phyloP scores from a whole-genome alignment of 2,329 filamentous ascomycete genomes.

The Amylocarpus encephaloides region DNA sequence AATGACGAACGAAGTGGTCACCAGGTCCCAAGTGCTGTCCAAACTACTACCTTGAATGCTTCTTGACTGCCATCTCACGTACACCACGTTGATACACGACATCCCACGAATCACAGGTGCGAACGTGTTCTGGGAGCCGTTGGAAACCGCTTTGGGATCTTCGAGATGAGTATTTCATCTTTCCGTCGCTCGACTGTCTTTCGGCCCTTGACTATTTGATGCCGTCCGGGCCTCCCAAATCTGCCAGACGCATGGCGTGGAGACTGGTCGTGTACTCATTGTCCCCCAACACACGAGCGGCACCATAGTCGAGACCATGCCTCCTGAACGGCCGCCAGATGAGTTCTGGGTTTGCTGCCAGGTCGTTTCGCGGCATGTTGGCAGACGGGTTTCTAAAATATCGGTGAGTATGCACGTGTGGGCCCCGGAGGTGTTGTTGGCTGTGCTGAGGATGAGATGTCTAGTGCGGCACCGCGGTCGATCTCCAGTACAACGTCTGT shows the following conservation, averaged over 20 bases:
- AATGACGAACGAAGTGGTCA: neutral
- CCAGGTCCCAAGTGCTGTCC: neutral
- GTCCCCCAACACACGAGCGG: neutral
- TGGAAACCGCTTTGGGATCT: neutral
- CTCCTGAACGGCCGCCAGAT: slow-evolving; percentile 9
- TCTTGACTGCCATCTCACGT: too few relatives aligned
- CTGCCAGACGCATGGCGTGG: neutral
- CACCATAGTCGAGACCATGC: neutral
- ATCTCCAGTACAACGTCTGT: neutral
- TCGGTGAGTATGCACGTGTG: neutral
- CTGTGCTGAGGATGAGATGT: neutral
- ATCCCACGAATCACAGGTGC: neutral
- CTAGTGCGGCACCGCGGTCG: slow-evolving; percentile 6
- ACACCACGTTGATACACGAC: too few relatives aligned
- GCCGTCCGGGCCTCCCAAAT: neutral
- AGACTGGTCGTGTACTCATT: neutral
- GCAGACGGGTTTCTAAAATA: neutral
- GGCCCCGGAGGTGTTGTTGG: neutral
- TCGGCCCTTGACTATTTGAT: too few relatives aligned
- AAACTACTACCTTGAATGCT: neutral
- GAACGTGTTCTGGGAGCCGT: neutral
- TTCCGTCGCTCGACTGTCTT: neutral
- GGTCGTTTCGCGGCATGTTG: neutral
- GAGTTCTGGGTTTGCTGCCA: slow-evolving; percentile 22
- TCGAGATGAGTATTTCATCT: neutral